Evolutionary conservation across 768 basidiomycete species (phyloP).

Genomic region (Suillus decipiens): DNA sequence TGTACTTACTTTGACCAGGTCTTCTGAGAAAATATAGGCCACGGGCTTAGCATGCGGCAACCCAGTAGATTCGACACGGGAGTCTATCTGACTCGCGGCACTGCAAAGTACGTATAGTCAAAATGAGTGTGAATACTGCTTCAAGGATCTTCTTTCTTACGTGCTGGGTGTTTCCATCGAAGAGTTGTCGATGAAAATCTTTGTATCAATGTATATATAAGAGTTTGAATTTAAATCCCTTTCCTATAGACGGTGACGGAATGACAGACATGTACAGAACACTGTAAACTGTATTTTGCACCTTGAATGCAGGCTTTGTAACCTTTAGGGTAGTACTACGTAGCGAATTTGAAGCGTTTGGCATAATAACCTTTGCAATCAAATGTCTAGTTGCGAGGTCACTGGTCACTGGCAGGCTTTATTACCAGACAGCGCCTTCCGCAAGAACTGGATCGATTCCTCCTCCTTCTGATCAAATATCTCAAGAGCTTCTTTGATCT

Average conservation of each 20-base stretch:
- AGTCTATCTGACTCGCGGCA: not conserved
- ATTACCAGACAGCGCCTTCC: slow-evolving; percentile 5
- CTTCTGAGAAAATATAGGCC: slow-evolving; percentile 58
- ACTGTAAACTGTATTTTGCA: not conserved
- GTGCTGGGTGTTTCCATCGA: not conserved
- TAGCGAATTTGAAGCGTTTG: not conserved
- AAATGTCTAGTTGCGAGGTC: not conserved
- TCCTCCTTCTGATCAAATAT: slow-evolving; percentile 47
- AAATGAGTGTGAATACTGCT: not conserved
- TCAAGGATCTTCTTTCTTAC: not conserved
- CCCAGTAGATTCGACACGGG: not conserved
- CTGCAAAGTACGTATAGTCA: not conserved
- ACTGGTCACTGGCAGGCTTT: slow-evolving; percentile 5
- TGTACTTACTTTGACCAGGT: slow-evolving; percentile 50
- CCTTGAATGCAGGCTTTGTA: not conserved
- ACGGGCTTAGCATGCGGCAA: slow-evolving; percentile 23
- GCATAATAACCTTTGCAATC: not conserved
- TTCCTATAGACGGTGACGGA: not conserved
- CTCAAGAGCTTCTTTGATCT: slow-evolving; percentile 45
- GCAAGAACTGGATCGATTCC: slow-evolving; percentile 37
- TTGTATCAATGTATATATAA: not conserved
- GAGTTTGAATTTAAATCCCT: too few relatives aligned
- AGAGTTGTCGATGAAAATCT: not conserved
- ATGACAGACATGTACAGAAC: not conserved
- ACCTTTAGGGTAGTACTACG: not conserved